Base-by-base conservation (phyloP, 2,329 filamentous ascomycete species). In the Trichoderma guizhouense region DNA sequence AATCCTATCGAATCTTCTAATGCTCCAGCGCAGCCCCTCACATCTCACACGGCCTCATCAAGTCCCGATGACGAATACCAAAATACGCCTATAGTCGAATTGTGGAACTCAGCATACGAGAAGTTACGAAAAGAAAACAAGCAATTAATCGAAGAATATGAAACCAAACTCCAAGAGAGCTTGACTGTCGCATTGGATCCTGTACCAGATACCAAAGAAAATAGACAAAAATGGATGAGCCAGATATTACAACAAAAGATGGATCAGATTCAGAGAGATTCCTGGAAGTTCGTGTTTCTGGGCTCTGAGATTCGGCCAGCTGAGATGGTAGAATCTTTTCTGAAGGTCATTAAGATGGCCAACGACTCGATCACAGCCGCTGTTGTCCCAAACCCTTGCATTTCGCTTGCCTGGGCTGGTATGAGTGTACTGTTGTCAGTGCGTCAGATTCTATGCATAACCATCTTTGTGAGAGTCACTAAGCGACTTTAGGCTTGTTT, bases 41-140 rank as follows among this genome's bases (percentile, higher is more conserved):
- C 28, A 58, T 30, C 9, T 8, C 15, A 30, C 2, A 21, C 28
- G 8, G 4, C 28, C 24, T n/a, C 55, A 2, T 9, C 7, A 21
- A 69, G 26, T 36, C 15, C 36, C 9, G 36, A 14, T 14, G 28
- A 53, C 2, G 63, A 34, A 28, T 32, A 66, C 47, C 26, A 24
- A 14, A n/a, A 53, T 26, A 66, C 18, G 5, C 18, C 63, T 1
- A 66, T 66, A 66, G 18, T 2, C 21, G 63, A 66, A 26, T 55
- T 69, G 5, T 69, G 66, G 66, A 69, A 61, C 8, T 18, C 43
- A 4, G 66, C 66, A 26, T 69, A 69, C 26, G 66, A 69, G 36
- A 69, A 61, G 24, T 2, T 69, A 32, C 34, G 34, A 7, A 30
- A 30, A 3, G 53, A 69, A 51, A 51, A 69, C 12, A 30, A n/a